Base-by-base conservation (phyloP, 768 basidiomycete species). In the Termitomyces sp. region DNA sequence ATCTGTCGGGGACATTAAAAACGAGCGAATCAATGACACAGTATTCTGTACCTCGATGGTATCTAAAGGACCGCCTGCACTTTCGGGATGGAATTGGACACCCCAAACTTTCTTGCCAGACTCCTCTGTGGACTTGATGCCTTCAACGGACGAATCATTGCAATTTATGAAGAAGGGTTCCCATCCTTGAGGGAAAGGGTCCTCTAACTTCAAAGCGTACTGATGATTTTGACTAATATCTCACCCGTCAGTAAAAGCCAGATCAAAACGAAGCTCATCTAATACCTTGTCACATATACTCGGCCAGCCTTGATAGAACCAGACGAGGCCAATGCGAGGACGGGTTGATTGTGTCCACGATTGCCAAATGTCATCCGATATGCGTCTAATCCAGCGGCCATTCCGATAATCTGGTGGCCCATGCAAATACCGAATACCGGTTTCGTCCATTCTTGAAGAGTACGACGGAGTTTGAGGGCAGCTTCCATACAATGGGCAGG, bases 301-400 rank as follows among this genome's bases (percentile, higher is more conserved):
- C 97, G 81, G 18, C 97, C 97, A 52, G 95, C 94, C 69, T 85
- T 92, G 77, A 98, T 94, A 26, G 91, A 93, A 3, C 96, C 95
- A 10, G 90, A 81, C 28, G 87, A 89, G n/a, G 95, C 94, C 54
- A 98, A 78, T 29, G 97, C 96, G 45, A 99, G 80, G 13, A 99
- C 97, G 31, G 97, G 97, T 71, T 99, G 97, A 70, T 99, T 99
- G 73, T 99, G 97, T 18, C 97, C 97, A 63, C 97, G 88, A 71
- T 99, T 98, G n/a, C 97, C 97, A 69, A 98, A 99, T 10, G 88
- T 94, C 97, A 99, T 99, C 46, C 97, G 83, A 72, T 98, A 98
- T 20, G 95, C 93, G 64, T 97, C 95, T 54, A 98, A 72, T 22
- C 97, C 96, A 24, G 94, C 96, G 28, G 96, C 97, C 81, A 99